Conservation (phyloP, 164 flowering plant genomes). For the Piper betle region DNA sequence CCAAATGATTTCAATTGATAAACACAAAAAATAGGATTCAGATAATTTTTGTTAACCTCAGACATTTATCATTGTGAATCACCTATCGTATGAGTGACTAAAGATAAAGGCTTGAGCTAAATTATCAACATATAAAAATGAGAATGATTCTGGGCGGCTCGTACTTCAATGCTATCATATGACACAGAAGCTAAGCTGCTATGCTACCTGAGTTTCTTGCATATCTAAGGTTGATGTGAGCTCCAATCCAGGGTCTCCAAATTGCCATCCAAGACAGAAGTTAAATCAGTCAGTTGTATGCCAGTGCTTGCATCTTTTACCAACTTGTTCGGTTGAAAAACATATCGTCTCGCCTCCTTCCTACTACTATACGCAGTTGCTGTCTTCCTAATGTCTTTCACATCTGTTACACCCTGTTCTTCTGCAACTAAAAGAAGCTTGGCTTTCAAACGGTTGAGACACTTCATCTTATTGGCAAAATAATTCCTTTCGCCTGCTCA, state of each 20-base stretch:
- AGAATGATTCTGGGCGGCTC: background rate
- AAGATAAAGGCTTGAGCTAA: no score
- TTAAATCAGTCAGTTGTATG: slow-evolving; percentile 40
- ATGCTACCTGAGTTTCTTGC: slow-evolving; percentile 3
- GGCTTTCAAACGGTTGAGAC: slow-evolving; percentile 69
- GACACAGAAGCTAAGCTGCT: background rate
- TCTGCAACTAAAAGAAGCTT: slow-evolving; percentile 42
- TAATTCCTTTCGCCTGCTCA: slow-evolving; percentile 70
- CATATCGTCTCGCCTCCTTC: slow-evolving; percentile 48
- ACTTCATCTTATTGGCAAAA: slow-evolving; percentile 71
- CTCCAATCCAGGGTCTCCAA: slow-evolving; percentile 61
- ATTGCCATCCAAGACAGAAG: slow-evolving; percentile 65
- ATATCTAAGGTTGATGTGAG: slow-evolving; percentile 51
- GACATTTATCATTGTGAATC: no score
- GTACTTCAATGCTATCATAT: background rate
- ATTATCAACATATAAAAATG: no score
- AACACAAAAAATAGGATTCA: no score
- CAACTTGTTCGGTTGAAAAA: slow-evolving; percentile 46
- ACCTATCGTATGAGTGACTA: no score
- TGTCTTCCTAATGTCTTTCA: slow-evolving; percentile 29
- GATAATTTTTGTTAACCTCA: no score
- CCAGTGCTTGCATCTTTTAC: slow-evolving; percentile 79
- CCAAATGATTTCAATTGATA: no score
- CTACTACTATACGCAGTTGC: slow-evolving; percentile 21
- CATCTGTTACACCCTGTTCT: slow-evolving; percentile 39